Conservation (phyloP, 768 basidiomycete species). For the Gautieria morchelliformis region DNA sequence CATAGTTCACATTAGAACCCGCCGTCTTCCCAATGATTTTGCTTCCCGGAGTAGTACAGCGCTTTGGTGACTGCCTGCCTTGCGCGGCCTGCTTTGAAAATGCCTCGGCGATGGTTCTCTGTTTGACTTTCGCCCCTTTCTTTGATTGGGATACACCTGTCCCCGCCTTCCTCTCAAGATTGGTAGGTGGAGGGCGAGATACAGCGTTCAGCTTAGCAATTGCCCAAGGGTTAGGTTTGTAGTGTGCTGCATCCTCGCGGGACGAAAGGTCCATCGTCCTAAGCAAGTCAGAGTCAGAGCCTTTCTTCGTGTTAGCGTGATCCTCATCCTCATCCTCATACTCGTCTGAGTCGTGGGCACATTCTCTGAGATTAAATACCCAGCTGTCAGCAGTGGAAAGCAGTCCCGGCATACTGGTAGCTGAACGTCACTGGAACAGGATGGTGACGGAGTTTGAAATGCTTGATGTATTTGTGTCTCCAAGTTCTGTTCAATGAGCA, state of each 20-base stretch:
- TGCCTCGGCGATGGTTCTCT: background rate
- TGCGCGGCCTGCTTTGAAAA: background rate
- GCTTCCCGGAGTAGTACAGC: background rate
- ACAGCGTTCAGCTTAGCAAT: slow-evolving; percentile 76
- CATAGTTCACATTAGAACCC: background rate
- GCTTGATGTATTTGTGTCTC: background rate
- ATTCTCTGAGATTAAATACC: slow-evolving; percentile 3
- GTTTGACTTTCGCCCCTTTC: background rate
- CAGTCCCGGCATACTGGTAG: slow-evolving; percentile 1
- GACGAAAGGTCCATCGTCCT: slow-evolving; percentile 51
- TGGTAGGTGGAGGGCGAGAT: slow-evolving; percentile 25
- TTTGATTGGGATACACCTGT: background rate
- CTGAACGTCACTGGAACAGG: too few species aligned
- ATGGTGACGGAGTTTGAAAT: background rate
- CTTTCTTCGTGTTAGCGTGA: background rate
- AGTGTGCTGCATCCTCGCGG: slow-evolving; percentile 51
- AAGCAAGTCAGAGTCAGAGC: slow-evolving; percentile 21
- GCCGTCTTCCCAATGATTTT: background rate
- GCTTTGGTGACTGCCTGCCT: background rate
- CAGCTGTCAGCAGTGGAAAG: background rate
- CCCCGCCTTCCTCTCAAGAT: background rate
- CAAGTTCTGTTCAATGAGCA: background rate
- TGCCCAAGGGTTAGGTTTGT: slow-evolving; percentile 71
- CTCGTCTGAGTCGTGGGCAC: background rate
- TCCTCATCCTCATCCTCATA: background rate